phyloP scores from a whole-genome alignment of 2,329 filamentous ascomycete genomes.

The Ascochyta lentis region DNA sequence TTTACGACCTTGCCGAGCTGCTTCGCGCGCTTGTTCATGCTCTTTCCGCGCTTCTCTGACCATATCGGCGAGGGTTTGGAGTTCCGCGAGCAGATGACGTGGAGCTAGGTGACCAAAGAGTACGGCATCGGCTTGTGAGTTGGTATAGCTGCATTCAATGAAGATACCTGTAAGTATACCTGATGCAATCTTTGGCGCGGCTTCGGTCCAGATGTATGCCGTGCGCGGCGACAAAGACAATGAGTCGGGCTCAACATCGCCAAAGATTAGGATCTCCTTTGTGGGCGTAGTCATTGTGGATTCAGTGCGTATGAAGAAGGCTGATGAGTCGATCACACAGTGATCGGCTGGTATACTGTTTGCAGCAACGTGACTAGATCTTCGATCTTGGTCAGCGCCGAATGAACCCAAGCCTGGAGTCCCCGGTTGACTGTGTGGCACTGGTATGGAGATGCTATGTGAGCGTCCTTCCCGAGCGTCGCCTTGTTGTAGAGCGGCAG shows the following conservation, averaged over 20 bases:
- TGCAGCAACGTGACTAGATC: conserved; percentile 21
- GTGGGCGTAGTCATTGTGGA: conserved; percentile 43
- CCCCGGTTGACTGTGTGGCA: conserved; percentile 43
- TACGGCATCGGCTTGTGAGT: conserved; percentile 75
- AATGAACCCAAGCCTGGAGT: conserved; percentile 39
- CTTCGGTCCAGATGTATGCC: conserved; percentile 82
- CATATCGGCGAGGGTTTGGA: conserved; percentile 73
- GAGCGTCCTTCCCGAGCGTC: conserved; percentile 41
- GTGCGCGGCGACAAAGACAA: conserved; percentile 84
- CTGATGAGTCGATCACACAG: conserved; percentile 86
- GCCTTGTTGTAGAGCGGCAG: conserved; percentile 28
- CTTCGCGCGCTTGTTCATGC: conserved; percentile 43
- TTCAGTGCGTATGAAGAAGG: conserved; percentile 87
- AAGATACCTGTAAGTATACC: conserved; percentile 81
- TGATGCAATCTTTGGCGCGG: conserved; percentile 79
- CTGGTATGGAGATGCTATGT: conserved; percentile 43
- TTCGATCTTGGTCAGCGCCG: conserved; percentile 26
- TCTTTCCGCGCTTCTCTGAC: conserved; percentile 62
- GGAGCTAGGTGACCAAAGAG: conserved; percentile 92
- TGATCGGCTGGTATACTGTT: conserved; percentile 38
- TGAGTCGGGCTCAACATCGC: conserved; percentile 92
- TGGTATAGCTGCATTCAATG: conserved; percentile 94
- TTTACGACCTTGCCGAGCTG: conserved; percentile 59
- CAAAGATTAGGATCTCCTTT: conserved; percentile 86
- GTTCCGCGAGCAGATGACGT: conserved; percentile 79